A percentile compares a stretch with the other conserved stretches of the same genome.
Evolutionary conservation across 1,284 basidiomycete genomes (phyloP).

Genomic region (Cutaneotrichosporon sp.): DNA sequence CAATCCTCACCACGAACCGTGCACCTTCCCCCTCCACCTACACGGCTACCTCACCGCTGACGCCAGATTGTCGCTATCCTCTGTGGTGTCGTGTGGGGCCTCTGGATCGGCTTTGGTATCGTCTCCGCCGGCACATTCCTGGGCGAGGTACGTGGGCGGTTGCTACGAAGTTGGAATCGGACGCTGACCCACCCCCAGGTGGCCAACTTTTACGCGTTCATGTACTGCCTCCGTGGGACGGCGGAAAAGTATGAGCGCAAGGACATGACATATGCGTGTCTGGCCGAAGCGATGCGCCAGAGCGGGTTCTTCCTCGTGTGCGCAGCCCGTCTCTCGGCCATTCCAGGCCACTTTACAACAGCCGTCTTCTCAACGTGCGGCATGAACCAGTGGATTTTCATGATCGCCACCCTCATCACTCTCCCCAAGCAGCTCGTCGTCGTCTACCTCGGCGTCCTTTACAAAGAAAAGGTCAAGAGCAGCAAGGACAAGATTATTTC

Average conservation of each 20-base stretch:
- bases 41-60: conserved; percentile 1
- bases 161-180: too few relatives aligned
- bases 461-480: conserved; percentile 51
- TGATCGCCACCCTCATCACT: conserved; percentile 65
- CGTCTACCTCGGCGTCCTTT: conserved; percentile 66
- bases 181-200: too few relatives aligned
- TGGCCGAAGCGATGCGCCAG: conserved; percentile 68
- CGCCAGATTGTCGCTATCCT: conserved; percentile 40
- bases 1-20: too few relatives aligned
- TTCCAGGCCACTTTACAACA: conserved; percentile 57
- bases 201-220: conserved; percentile 46
- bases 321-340: conserved; percentile 68
- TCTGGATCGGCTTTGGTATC: conserved; percentile 46
- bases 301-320: conserved; percentile 74
- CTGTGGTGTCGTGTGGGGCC: conserved; percentile 44
- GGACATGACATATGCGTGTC: conserved; percentile 67
- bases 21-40: too few relatives aligned
- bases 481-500: conserved; percentile 50
- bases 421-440: conserved; percentile 71
- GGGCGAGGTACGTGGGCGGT: conserved; percentile 25
- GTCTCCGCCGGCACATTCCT: conserved; percentile 34
- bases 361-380: conserved; percentile 74
- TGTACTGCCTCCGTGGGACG: conserved; percentile 53
- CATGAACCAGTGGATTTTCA: conserved; percentile 65
- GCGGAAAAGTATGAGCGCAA: conserved; percentile 67